These are phyloP conservation scores for Penicillium sp. DNA, from an alignment of 2,329 filamentous ascomycete genomes.

Conservation along the genomic window DNA sequence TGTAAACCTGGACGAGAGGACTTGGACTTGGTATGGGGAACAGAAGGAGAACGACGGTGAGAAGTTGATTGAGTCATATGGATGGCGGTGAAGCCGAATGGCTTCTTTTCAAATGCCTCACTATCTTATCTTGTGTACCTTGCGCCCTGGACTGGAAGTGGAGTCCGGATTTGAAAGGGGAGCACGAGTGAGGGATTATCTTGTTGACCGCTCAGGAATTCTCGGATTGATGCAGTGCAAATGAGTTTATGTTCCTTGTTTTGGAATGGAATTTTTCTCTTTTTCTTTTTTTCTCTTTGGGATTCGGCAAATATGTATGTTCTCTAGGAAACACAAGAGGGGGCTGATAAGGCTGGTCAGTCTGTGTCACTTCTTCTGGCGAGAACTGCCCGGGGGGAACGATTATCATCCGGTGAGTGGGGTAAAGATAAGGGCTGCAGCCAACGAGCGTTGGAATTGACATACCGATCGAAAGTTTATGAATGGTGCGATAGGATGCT, in stretches of 20 bases:
- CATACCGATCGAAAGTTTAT: not conserved
- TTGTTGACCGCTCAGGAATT: conserved; percentile 3
- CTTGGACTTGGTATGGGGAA: conserved; percentile 35
- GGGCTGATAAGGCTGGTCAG: conserved; percentile 20
- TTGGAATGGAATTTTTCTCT: not conserved
- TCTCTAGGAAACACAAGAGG: conserved; percentile 9
- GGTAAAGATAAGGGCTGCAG: not conserved
- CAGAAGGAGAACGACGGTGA: conserved; percentile 36
- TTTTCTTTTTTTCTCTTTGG: not conserved
- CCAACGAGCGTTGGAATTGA: not conserved
- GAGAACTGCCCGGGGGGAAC: not conserved
- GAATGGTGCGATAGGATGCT: not conserved
- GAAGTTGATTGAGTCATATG: conserved; percentile 36
- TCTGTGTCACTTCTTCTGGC: not conserved
- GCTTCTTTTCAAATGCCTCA: conserved; percentile 27
- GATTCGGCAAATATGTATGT: conserved; percentile 15
- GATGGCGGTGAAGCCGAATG: conserved; percentile 37
- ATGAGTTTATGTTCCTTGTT: not conserved
- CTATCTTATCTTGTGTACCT: conserved; percentile 21
- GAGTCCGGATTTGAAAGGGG: conserved; percentile 23
- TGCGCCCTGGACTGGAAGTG: conserved; percentile 23
- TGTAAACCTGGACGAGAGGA: conserved; percentile 32
- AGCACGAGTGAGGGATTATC: conserved; percentile 32
- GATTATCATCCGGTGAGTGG: not conserved
- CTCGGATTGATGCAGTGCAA: conserved; percentile 2